Evolutionary conservation across 345 rosid species (phyloP).

Genomic region (Gossypium ekmanianum): DNA sequence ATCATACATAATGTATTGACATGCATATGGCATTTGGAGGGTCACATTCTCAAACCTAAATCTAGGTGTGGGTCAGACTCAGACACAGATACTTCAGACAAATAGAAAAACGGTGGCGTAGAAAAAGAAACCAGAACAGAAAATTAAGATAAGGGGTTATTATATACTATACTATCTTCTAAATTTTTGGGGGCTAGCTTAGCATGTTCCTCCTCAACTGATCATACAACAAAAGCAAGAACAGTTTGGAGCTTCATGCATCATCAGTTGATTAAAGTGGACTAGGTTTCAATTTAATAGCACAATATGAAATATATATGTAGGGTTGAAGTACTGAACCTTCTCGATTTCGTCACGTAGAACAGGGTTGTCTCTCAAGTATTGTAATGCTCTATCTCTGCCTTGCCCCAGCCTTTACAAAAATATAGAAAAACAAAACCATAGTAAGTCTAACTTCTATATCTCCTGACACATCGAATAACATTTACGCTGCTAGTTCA

Average conservation of each 20-base stretch:
- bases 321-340: slow-evolving; percentile 35
- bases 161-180: not conserved
- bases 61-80: not conserved
- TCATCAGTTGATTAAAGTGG: not conserved
- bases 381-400: slow-evolving; percentile 83
- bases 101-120: not conserved
- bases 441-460: slow-evolving; percentile 1
- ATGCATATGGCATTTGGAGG: not conserved
- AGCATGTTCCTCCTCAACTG: not conserved
- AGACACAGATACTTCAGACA: not conserved
- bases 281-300: not conserved
- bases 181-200: not conserved
- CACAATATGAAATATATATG: not conserved
- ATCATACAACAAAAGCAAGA: not conserved
- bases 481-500: not conserved
- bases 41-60: not conserved
- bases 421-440: slow-evolving; percentile 1
- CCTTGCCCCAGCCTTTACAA: slow-evolving; percentile 83
- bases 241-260: slow-evolving; percentile 4
- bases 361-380: slow-evolving; percentile 65
- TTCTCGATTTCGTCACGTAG: slow-evolving; percentile 71
- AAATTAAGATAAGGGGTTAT: not conserved
- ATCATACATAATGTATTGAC: no score
- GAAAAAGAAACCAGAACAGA: not conserved
- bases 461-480: not conserved